A percentile compares a stretch with the other conserved stretches of the same genome.
phyloP scores from a whole-genome alignment of 2,329 filamentous ascomycete genomes.

The Epicoccum nigrum region DNA sequence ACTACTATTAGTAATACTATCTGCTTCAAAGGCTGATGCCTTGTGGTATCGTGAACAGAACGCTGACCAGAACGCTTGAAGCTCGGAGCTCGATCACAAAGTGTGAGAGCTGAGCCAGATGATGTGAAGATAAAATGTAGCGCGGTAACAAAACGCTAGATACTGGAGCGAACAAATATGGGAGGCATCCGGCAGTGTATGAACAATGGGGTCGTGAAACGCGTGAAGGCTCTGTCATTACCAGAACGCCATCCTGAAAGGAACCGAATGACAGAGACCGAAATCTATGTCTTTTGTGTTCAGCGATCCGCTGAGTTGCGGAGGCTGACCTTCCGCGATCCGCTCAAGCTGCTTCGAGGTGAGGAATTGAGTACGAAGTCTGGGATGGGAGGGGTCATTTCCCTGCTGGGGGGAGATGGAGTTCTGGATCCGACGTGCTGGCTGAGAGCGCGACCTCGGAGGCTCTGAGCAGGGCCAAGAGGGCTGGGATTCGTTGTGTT shows the following conservation, averaged over 20 bases:
- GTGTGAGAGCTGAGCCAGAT: slow-evolving; percentile 10
- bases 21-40: slow-evolving; percentile 8
- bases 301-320: slow-evolving; percentile 30
- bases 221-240: slow-evolving; percentile 9
- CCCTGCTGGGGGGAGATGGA: slow-evolving; percentile 45
- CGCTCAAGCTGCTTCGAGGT: slow-evolving; percentile 46
- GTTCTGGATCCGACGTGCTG: slow-evolving; percentile 32
- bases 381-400: slow-evolving; percentile 51
- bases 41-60: slow-evolving; percentile 17
- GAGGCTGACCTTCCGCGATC: slow-evolving; percentile 37
- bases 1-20: slow-evolving; percentile 11
- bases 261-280: not conserved
- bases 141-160: slow-evolving; percentile 10
- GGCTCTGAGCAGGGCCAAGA: slow-evolving; percentile 32
- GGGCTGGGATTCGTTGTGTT: slow-evolving; percentile 32
- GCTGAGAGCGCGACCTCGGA: slow-evolving; percentile 31
- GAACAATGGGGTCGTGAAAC: slow-evolving; percentile 5
- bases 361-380: slow-evolving; percentile 52
- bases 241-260: slow-evolving; percentile 7
- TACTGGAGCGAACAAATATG: not conserved
- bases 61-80: slow-evolving; percentile 19
- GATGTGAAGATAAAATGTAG: slow-evolving; percentile 12
- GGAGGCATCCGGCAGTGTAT: not conserved
- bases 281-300: slow-evolving; percentile 5
- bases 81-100: slow-evolving; percentile 14